Percentiles rank a stretch among this genome's conserved stretches.
Evolutionary conservation across 768 basidiomycete species (phyloP).

Genomic region (Plicaturopsis crispa): DNA sequence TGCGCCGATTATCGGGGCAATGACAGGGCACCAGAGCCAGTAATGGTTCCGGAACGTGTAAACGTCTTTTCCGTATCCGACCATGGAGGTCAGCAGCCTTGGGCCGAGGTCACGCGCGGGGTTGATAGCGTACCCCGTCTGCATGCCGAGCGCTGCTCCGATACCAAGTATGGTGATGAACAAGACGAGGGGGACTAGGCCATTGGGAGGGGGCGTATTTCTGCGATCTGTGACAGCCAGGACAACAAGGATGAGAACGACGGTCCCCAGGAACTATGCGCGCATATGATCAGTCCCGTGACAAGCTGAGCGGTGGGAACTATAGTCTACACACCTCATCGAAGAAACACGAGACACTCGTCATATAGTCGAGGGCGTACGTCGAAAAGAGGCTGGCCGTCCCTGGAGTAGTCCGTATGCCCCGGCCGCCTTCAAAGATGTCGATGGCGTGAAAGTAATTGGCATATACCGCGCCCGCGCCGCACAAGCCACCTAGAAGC

Average conservation of each 20-base stretch:
- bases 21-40: conserved; percentile 66
- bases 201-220: conserved; percentile 40
- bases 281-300: too few species aligned
- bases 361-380: conserved; percentile 44
- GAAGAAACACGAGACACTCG: conserved; percentile 32
- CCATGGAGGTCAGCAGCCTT: conserved; percentile 62
- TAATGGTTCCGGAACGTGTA: conserved; percentile 48
- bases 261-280: conserved; percentile 52
- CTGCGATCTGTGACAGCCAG: conserved; percentile 45
- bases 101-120: conserved; percentile 62
- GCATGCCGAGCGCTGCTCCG: conserved; percentile 51
- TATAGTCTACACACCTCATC: too few species aligned
- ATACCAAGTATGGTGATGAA: conserved; percentile 56
- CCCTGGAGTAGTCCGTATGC: conserved; percentile 41
- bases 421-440: conserved; percentile 49
- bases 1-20: conserved; percentile 55
- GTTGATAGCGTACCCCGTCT: conserved; percentile 52
- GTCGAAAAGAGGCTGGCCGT: conserved; percentile 56
- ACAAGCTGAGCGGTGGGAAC: too few species aligned
- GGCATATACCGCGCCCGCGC: conserved; percentile 53
- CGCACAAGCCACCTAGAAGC: conserved; percentile 54
- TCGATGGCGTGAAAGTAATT: conserved; percentile 68
- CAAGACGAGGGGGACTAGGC: conserved; percentile 47
- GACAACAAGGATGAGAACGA: conserved; percentile 49
- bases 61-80: conserved; percentile 52